These are phyloP conservation scores for Puccinia triticina DNA, from an alignment of 1,284 basidiomycete species.

Conservation along the genomic window DNA sequence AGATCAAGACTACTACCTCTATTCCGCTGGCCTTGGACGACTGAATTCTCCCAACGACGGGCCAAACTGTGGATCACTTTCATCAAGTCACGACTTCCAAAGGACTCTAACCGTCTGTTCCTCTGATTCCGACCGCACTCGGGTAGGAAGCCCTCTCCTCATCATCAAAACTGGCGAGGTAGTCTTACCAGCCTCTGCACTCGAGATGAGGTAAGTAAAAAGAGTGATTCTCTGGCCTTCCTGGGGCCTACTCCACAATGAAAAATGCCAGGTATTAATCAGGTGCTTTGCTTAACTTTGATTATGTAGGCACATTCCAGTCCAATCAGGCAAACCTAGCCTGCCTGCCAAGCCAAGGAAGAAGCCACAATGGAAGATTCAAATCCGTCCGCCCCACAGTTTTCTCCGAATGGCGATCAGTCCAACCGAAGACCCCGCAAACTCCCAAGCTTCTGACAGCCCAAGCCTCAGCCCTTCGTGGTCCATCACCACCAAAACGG, in stretches of 20 bases:
- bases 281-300: no score
- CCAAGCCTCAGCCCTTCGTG: neutral
- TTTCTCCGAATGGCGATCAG: neutral
- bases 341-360: neutral
- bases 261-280: no score
- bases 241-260: no score
- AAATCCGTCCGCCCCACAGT: neutral
- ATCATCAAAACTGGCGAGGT: slow-evolving; percentile 1
- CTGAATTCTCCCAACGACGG: neutral
- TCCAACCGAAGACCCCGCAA: neutral
- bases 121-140: slow-evolving; percentile 3
- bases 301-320: neutral
- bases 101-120: slow-evolving; percentile 1
- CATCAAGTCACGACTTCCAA: neutral
- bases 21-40: slow-evolving; percentile 2
- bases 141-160: slow-evolving; percentile 8
- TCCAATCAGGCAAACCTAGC: neutral
- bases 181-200: neutral
- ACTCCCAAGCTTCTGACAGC: neutral
- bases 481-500: neutral
- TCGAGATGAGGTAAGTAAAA: slow-evolving; percentile 7
- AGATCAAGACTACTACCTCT: slow-evolving; percentile 32
- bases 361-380: slow-evolving; percentile 3
- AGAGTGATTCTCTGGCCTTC: neutral
- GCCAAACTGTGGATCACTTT: neutral